phyloP scores from a whole-genome alignment of 2,329 filamentous ascomycete genomes.

The Mariannaea elegans region DNA sequence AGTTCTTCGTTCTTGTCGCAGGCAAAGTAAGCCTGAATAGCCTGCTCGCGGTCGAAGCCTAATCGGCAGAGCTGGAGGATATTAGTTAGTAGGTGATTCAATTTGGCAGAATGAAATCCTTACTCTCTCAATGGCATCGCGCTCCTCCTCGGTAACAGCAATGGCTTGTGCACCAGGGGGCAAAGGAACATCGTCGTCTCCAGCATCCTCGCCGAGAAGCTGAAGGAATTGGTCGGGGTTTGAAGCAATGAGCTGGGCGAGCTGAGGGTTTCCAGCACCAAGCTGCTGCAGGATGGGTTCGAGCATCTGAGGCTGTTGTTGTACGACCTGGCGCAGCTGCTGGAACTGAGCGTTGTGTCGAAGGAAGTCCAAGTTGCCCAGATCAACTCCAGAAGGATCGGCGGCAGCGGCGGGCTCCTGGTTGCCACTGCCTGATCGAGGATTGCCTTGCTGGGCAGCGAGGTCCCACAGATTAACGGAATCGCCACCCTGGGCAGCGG shows the following conservation, averaged over 20 bases:
- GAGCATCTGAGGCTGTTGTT: constrained; percentile 98
- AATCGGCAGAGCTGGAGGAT: constrained; percentile 80
- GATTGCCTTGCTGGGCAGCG: constrained; percentile 76
- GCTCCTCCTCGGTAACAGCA: constrained; percentile 92
- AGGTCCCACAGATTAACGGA: constrained; percentile 93
- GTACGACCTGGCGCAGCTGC: constrained; percentile 94
- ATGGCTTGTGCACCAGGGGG: constrained; percentile 91
- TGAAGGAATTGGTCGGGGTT: constrained; percentile 95
- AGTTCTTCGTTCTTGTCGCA: constrained; percentile 99
- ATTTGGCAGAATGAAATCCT: constrained; percentile 31
- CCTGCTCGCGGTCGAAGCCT: constrained; percentile 90
- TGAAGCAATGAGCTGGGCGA: constrained; percentile 89
- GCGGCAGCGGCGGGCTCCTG: constrained; percentile 52
- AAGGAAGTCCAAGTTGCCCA: constrained; percentile 90
- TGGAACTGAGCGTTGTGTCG: constrained; percentile 98
- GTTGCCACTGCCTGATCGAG: constrained; percentile 54
- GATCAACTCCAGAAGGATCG: constrained; percentile 60
- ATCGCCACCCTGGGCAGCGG: constrained; percentile 60
- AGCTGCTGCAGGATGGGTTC: constrained; percentile 98
- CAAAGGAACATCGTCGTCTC: constrained; percentile 78
- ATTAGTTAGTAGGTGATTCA: constrained; percentile 9
- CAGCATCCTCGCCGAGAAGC: constrained; percentile 86
- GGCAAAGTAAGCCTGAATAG: constrained; percentile 98
- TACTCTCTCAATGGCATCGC: constrained; percentile 95
- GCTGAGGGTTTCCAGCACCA: constrained; percentile 90